Percentiles rank a stretch among this genome's conserved stretches.
phyloP scores from a whole-genome alignment of 352 stramenopile species.

The Globisporangium orthogonon region DNA sequence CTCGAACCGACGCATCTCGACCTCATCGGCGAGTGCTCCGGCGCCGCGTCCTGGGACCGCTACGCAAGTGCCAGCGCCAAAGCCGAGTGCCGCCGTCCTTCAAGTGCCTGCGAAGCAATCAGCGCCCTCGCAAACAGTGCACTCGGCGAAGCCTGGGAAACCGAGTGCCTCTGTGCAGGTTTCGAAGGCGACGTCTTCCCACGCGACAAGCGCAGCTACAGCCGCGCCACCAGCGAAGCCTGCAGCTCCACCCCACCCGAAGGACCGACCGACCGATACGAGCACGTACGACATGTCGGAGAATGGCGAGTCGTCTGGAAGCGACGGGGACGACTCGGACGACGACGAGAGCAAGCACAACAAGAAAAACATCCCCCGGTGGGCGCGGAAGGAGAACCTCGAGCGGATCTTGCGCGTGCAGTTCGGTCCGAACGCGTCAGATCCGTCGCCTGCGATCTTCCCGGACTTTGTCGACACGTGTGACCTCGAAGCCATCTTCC shows the following conservation, averaged over 20 bases:
- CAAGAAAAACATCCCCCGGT: slow-evolving; percentile 75
- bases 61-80: neutral
- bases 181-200: neutral
- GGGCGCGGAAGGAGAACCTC: slow-evolving; percentile 71
- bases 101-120: neutral
- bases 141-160: slow-evolving; percentile 3
- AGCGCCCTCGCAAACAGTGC: neutral
- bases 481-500: slow-evolving; percentile 80
- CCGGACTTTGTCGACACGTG: slow-evolving; percentile 80
- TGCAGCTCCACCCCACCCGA: neutral
- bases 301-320: slow-evolving; percentile 52
- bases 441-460: slow-evolving; percentile 78
- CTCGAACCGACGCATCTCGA: slow-evolving; percentile 1
- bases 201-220: neutral
- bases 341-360: slow-evolving; percentile 22
- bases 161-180: neutral
- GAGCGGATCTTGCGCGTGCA: slow-evolving; percentile 60
- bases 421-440: slow-evolving; percentile 65
- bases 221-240: slow-evolving; percentile 1
- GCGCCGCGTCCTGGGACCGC: neutral
- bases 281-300: slow-evolving; percentile 79
- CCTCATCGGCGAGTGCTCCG: neutral
- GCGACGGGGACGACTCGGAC: slow-evolving; percentile 44
- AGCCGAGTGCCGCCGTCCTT: neutral
- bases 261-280: slow-evolving; percentile 16